A percentile compares a stretch with the other conserved stretches of the same genome.
These are phyloP conservation scores for Cercophora newfieldiana DNA, from an alignment of 495 filamentous ascomycete genomes.

Conservation along the genomic window DNA sequence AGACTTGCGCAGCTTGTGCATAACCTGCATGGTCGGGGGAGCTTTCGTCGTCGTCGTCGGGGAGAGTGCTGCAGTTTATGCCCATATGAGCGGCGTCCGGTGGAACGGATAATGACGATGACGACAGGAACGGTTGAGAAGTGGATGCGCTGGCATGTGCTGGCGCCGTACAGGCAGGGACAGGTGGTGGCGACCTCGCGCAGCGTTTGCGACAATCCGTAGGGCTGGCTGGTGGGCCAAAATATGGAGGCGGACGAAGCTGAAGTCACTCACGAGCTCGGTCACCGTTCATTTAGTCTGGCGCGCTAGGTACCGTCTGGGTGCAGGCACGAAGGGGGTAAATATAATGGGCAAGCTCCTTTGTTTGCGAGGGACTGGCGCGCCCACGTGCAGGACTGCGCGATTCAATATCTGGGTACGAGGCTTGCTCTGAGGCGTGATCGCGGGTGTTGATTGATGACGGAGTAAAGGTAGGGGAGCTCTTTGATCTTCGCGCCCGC, in stretches of 20 bases:
- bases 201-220: background rate
- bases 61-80: slow-evolving; percentile 18
- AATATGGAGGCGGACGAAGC: background rate
- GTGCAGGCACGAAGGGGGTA: background rate
- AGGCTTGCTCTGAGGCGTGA: background rate
- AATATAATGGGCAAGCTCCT: background rate
- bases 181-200: background rate
- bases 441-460: background rate
- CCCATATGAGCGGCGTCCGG: slow-evolving; percentile 18
- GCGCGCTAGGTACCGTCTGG: background rate
- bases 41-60: slow-evolving; percentile 16
- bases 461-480: background rate
- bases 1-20: slow-evolving; percentile 17
- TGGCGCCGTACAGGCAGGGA: background rate
- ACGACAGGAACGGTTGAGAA: background rate
- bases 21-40: background rate
- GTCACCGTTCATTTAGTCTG: background rate
- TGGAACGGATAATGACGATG: background rate
- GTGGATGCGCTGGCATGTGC: slow-evolving; percentile 1
- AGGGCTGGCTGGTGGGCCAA: background rate
- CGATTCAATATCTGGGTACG: background rate
- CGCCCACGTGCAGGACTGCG: background rate
- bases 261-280: slow-evolving; percentile 7
- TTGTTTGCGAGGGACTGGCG: background rate
- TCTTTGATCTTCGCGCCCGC: background rate